phyloP scores from a whole-genome alignment of 805 yeast species.

The Wickerhamiella siamensis region DNA sequence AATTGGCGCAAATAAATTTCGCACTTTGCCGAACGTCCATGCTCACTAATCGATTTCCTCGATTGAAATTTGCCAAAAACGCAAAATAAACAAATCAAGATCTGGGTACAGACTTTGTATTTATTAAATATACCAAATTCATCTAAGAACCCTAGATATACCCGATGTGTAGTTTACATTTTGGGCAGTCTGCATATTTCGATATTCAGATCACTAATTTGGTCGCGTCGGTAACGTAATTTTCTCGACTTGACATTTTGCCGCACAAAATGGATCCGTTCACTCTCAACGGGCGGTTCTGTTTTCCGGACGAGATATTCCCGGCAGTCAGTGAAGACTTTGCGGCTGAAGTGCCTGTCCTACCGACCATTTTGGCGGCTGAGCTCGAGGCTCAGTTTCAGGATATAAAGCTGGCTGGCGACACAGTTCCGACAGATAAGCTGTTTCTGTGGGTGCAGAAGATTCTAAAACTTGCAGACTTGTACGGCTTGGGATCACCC shows the following conservation, averaged over 20 bases:
- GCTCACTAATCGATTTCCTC: not conserved
- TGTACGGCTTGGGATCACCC: constrained; percentile 18
- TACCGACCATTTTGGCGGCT: not conserved
- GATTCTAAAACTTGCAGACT: constrained; percentile 20
- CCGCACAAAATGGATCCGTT: not conserved
- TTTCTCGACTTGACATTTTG: too few species aligned
- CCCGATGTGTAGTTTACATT: too few species aligned
- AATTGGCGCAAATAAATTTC: constrained; percentile 17
- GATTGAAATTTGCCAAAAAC: not conserved
- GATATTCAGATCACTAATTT: too few species aligned
- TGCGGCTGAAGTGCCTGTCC: not conserved
- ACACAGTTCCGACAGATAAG: not conserved
- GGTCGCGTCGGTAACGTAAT: too few species aligned
- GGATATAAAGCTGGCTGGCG: not conserved
- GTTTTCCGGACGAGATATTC: constrained; percentile 18
- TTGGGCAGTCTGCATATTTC: too few species aligned
- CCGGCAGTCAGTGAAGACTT: constrained; percentile 12
- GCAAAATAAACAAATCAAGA: too few species aligned
- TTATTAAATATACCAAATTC: too few species aligned
- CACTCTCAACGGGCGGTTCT: constrained; percentile 8
- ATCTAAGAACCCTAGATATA: too few species aligned
- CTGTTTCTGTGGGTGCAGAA: constrained; percentile 22
- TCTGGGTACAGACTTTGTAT: too few species aligned
- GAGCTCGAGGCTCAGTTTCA: not conserved
- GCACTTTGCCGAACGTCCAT: constrained; percentile 20